Base-by-base conservation (phyloP, 139 green algal species). In the Chlamydomonas incerta region DNA sequence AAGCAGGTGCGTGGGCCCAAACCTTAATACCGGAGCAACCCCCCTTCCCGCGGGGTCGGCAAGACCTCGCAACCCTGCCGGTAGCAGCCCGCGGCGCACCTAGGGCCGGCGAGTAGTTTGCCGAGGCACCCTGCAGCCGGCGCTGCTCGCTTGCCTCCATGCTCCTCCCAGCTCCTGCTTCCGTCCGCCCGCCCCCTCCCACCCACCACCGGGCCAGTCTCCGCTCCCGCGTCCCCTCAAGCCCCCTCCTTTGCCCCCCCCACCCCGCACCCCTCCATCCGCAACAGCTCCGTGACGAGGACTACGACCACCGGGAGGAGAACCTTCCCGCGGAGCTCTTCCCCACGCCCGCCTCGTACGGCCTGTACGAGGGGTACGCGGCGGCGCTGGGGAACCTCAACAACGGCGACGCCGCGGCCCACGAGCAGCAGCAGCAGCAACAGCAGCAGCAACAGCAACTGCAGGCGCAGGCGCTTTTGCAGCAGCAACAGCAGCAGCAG, bases 241-340 rank as follows among this genome's bases (percentile, higher is more conserved):
- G n/a, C n/a, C n/a, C n/a, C n/a, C 41, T 50, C 41, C 6, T 50
- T 50, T 8, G 41, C 41, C 41, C 41, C 41, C 41, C 5, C n/a
- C n/a, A n/a, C n/a, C n/a, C n/a, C n/a, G n/a, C n/a, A n/a, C n/a
- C n/a, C n/a, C n/a, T n/a, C 11, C 50, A 10, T 57, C 50, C 18
- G 15, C 26, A 17, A 31, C 79, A 85, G 79, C 66, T 85, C 8
- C 65, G 31, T 6, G 79, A 85, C 34, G 79, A 75, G 5, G 65
- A 85, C 65, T 68, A 76, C 72, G 79, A 85, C 23, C 47, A 75
- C 0, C 24, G 47, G 1, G 46, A 68, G 1, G 18, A 50, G 41
- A 50, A 50, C 41, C 28, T 74, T 28, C 62, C 62, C 4, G 14
- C 37, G 0, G 76, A 72, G 28, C 41, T 83, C 26, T 83, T 50